A percentile compares a stretch with the other conserved stretches of the same genome.
Evolutionary conservation across 2,329 filamentous ascomycete species (phyloP).

Genomic region (Lasiodiplodia sp.): DNA sequence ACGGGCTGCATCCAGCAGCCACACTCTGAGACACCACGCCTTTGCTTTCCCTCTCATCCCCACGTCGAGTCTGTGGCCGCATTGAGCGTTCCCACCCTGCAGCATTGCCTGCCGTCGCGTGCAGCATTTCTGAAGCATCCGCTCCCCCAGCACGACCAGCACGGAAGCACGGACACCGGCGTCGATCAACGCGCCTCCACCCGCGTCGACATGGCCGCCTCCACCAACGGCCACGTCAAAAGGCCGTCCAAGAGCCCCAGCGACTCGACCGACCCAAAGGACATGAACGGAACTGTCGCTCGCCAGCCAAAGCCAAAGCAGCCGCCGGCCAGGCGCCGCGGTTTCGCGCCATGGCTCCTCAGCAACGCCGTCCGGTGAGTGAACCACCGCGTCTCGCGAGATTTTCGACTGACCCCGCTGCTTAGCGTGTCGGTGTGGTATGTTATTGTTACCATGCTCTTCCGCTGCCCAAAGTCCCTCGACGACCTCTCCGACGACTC

Average conservation of each 20-base stretch:
- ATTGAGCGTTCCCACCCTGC: background rate
- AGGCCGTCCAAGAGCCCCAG: constrained; percentile 41
- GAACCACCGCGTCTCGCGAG: background rate
- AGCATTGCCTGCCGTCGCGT: background rate
- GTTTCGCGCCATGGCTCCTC: constrained; percentile 40
- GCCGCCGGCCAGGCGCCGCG: constrained; percentile 35
- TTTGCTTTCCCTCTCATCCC: background rate
- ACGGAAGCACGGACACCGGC: constrained; percentile 23
- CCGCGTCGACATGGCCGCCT: constrained; percentile 44
- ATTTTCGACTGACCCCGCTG: constrained; percentile 22
- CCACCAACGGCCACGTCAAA: constrained; percentile 47
- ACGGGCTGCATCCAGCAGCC: constrained; percentile 15
- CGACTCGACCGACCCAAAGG: constrained; percentile 37
- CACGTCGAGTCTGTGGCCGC: background rate
- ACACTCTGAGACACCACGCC: constrained; percentile 7
- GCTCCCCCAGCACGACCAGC: background rate
- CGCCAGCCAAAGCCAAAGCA: constrained; percentile 33
- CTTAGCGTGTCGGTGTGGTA: constrained; percentile 84
- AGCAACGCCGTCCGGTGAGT: constrained; percentile 44
- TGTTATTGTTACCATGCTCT: constrained; percentile 77
- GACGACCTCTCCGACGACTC: constrained; percentile 73
- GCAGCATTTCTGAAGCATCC: background rate
- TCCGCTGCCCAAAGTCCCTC: constrained; percentile 79
- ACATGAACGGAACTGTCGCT: constrained; percentile 33
- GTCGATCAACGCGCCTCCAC: constrained; percentile 29